A percentile compares a stretch with the other conserved stretches of the same genome.
phyloP scores from a whole-genome alignment of 176 grass and related monocot genomes.

The Triticum turgidum region DNA sequence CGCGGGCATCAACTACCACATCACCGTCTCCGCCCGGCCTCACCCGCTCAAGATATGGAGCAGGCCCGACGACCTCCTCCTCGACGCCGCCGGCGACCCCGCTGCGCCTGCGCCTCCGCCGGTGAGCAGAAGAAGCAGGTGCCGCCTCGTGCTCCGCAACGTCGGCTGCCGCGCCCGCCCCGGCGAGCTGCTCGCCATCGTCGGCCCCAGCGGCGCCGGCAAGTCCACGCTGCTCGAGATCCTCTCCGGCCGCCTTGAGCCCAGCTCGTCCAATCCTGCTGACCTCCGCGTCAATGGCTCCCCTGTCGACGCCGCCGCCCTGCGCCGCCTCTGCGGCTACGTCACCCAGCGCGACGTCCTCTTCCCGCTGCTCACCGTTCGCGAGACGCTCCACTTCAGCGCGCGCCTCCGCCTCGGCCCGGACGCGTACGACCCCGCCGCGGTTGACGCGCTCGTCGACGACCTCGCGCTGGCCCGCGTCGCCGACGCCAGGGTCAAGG shows the following conservation, averaged over 20 bases:
- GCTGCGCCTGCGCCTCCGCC: neutral
- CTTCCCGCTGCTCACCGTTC: conserved; percentile 69
- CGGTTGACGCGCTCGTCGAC: conserved; percentile 49
- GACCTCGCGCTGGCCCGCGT: conserved; percentile 55
- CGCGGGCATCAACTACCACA: conserved; percentile 57
- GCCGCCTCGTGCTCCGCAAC: conserved; percentile 55
- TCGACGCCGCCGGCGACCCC: neutral
- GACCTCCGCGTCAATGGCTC: conserved; percentile 43
- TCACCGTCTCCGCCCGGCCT: conserved; percentile 33
- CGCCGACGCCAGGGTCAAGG: conserved; percentile 49
- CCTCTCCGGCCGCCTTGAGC: conserved; percentile 47
- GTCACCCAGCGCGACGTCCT: conserved; percentile 70
- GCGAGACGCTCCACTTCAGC: conserved; percentile 65
- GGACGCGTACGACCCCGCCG: conserved; percentile 1
- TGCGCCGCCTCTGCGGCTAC: conserved; percentile 53
- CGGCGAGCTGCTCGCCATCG: conserved; percentile 63
- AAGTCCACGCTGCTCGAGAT: conserved; percentile 80
- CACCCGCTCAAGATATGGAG: conserved; percentile 70
- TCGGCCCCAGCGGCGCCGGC: conserved; percentile 67
- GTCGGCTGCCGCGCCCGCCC: conserved; percentile 53
- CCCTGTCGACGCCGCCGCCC: conserved; percentile 32
- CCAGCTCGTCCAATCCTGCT: neutral
- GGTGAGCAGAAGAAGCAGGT: neutral
- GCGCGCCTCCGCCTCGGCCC: conserved; percentile 59
- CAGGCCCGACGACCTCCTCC: conserved; percentile 40